These are phyloP conservation scores for Blastocrithidia nonstop DNA, from an alignment of 208 protist genomes.

Conservation along the genomic window DNA sequence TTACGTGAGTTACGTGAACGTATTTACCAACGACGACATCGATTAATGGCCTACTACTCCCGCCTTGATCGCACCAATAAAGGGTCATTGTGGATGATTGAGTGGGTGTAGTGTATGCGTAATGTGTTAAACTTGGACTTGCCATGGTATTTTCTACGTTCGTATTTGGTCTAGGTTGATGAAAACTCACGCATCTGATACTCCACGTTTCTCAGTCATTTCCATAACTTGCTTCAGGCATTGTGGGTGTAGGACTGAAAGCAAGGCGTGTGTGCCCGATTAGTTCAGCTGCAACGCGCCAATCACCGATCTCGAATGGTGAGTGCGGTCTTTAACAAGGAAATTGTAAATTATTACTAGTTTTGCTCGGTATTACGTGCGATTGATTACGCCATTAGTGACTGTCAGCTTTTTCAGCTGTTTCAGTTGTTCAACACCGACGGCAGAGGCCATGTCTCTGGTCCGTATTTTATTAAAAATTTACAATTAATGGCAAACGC, in stretches of 20 bases:
- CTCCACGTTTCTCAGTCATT: conserved; percentile 47
- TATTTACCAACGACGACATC: conserved; percentile 68
- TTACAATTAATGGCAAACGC: conserved; percentile 21
- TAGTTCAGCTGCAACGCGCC: conserved; percentile 63
- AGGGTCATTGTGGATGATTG: conserved; percentile 81
- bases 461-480: conserved; percentile 50
- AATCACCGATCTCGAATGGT: conserved; percentile 71
- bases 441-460: conserved; percentile 42
- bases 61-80: conserved; percentile 83
- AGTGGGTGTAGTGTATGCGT: conserved; percentile 81
- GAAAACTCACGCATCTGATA: conserved; percentile 56
- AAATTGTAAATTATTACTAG: conserved; percentile 66
- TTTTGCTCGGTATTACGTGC: conserved; percentile 76
- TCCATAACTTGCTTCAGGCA: conserved; percentile 55
- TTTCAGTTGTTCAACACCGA: conserved; percentile 57
- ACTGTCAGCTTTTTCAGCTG: conserved; percentile 70
- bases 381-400: conserved; percentile 74
- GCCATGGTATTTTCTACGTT: conserved; percentile 79
- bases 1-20: conserved; percentile 70
- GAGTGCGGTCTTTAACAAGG: conserved; percentile 51
- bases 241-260: conserved; percentile 61
- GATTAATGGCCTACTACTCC: conserved; percentile 73
- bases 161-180: conserved; percentile 65
- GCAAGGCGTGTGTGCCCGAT: conserved; percentile 27
- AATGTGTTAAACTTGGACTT: conserved; percentile 74